phyloP scores from a whole-genome alignment of 306 rosid species.

The Cucurbita moschata region DNA sequence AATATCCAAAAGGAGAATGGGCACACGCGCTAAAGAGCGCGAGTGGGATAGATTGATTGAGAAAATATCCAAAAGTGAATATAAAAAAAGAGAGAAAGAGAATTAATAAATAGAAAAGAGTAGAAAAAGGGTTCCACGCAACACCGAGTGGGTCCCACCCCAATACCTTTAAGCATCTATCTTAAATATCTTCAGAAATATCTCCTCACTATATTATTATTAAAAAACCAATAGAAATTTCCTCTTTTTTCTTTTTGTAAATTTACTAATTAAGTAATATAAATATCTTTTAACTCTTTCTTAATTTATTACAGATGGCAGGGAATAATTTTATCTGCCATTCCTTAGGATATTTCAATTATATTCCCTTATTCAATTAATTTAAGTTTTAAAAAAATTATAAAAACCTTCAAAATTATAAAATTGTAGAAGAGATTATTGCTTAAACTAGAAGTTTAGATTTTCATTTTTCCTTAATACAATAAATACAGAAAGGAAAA shows the following conservation, averaged over 20 bases:
- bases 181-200: constrained; percentile 1
- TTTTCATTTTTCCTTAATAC: no score
- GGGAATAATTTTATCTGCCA: neutral
- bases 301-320: neutral
- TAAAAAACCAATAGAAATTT: no score
- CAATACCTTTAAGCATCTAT: neutral
- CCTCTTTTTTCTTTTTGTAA: neutral
- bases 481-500: no score
- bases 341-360: neutral
- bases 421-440: no score
- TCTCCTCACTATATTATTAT: neutral
- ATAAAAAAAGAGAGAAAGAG: neutral
- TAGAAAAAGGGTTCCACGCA: neutral
- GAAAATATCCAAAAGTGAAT: neutral
- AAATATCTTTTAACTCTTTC: no score
- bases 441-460: no score
- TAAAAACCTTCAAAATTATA: no score
- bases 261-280: no score
- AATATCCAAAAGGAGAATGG: neutral
- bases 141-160: neutral
- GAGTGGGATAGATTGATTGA: neutral
- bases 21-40: neutral
- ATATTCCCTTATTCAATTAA: neutral
- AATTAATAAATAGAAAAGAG: neutral
- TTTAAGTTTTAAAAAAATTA: no score